Base-by-base conservation (phyloP, 441 rosid species). In the Pelargonium fulgidum region DNA sequence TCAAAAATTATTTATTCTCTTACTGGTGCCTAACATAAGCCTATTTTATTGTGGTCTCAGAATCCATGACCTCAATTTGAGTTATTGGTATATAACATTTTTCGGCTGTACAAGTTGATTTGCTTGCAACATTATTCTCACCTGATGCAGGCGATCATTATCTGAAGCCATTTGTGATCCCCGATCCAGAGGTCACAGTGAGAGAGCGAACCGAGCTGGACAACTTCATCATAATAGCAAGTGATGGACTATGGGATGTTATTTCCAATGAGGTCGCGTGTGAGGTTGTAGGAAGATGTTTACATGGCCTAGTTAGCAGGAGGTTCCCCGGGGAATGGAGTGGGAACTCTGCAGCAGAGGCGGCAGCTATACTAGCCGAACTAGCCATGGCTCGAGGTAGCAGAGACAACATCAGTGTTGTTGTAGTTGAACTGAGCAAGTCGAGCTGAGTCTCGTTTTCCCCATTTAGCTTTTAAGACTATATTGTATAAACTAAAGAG, bases 161-260 rank as follows among this genome's bases (percentile, higher is more conserved):
- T 66, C 72, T 84, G 10, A 81, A 84, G 62, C 89, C 92, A 22
- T 87, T 66, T 17, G 83, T 82, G 16, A 80, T 79, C 68, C 76
- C 85, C 0, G 80, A 79, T 58, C 89, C 88, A 0, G 89, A 85
- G 12, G 90, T 83, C 13, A 78, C 62, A 0, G 77, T 81, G 62
- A 72, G 26, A 41, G 70, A 79, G 52, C 62, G 89, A 66, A 81
- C 72, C 0, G 74, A 78, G 54, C 36, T 20, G 5, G 91, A 89
- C 65, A 85, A 85, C 10, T 92, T 89, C 78, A 78, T 89, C 6
- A 77, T 89, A 24, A 80, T 85, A 45, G 94, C 91, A 5, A 89
- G 91, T n/a, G 91, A 89, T 19, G 91, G 93, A 13, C 50, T 87
- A 42, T 85, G 92, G 90, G 84, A 84, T 3, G 88, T 83, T 2